Base-by-base conservation (phyloP, 305 asterid genomes). In the Fraxinus greggii region DNA sequence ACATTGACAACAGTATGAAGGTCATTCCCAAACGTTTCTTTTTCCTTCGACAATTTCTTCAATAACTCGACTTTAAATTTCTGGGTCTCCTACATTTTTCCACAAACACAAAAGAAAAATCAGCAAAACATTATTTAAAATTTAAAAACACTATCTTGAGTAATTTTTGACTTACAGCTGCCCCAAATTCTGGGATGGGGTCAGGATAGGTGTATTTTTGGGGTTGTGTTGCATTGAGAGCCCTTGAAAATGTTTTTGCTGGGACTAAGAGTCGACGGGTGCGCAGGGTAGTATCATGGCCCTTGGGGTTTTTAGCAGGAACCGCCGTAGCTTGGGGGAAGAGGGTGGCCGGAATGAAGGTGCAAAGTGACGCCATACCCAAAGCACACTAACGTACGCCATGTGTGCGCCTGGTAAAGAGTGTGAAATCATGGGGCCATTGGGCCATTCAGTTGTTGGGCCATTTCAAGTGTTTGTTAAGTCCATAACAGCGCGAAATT, bases 171-270 rank as follows among this genome's bases (percentile, higher is more conserved):
- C 87, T 83, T 87, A 91, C 95, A 75, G 90, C 91, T 38, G 74
- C 82, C 23, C 92, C 92, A 74, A 92, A 93, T 81, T 92, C 87
- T 76, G 95, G 93, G 81, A 81, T 83, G 21, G 56, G 93, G 75
- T 91, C 92, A 42, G 92, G 95, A 78, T 93, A 92, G 7, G 84
- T 84, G 84, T 86, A 83, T 67, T 85, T 88, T 76, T 83, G 89
- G 73, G 89, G 73, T 51, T 85, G 88, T 36, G 70, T 78, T 75
- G 94, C 89, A 54, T 79, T 79, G 7, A 81, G 86, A 65, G 81
- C 75, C 35, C 72, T 23, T 31, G 84, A 61, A 1, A 73, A 28
- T 5, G 38, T 2, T 81, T 56, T 85, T 45, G 72, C 69, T 48
- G 86, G 56, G 70, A 78, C 33, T 1, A 28, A 59, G 19, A 28